Evolutionary conservation across 177 flowering plant species (phyloP), one percentile per base, ranked within the genome.

Genomic region (Tripterygium wilfordii): DNA sequence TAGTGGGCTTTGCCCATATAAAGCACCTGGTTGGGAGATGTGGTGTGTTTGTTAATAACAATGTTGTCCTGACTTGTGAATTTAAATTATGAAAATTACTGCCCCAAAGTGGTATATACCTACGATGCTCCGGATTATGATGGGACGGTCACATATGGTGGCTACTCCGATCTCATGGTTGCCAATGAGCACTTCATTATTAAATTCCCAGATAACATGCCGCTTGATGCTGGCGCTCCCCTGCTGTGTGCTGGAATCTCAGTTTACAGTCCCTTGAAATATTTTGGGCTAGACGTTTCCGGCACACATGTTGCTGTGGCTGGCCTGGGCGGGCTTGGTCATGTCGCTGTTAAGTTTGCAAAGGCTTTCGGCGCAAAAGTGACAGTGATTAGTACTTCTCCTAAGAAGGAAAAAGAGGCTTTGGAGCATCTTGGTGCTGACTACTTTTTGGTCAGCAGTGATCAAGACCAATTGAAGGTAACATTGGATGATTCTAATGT

Each of bases 151-250:
- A 78, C 83, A 1, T 71, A 78, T 14, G 90, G 95, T 0, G 95
- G 95, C 24, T 85, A 63, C 50, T 80, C 95, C 0, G 73, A 83
- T 25, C 14, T n/a, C 8, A 46, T 83, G 42, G 88, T 85, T 2
- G 73, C 58, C 3, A 48, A 70, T 1, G 69, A 78, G 52, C 76
- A 40, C 53, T 78, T 42, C 20, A 42, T 61, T 0, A 36, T 78
- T 21, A 54, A 51, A 0, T 24, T 78, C 36, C 80, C 83, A 0
- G 72, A 75, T 0, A 60, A 42, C 53, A 5, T 75, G 6, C 72
- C 73, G 5, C 74, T 78, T 1, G 74, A 72, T 30, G 70, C 52
- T 0, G 61, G 41, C 8, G 77, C 80, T 10, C 83, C 83, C 0
- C 58, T 74, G 9, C 51, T 72, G 1, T 75, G 78, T 24, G 76